Evolutionary conservation across 257 asterid species (phyloP), one percentile per base, ranked within the genome.

Genomic region (Gynochthodes officinalis): DNA sequence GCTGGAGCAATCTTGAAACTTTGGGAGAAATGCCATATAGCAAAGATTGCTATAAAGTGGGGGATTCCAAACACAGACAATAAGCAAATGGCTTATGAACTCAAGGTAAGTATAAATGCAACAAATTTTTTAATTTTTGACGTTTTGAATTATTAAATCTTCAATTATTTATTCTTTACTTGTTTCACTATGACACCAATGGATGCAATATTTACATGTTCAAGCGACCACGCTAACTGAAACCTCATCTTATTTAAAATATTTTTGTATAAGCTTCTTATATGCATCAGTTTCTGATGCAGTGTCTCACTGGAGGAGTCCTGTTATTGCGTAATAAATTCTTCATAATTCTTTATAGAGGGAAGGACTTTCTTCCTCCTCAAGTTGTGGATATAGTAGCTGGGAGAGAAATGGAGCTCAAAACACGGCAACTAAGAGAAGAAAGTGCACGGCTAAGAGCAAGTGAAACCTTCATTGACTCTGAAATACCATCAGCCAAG

Each of bases 21-120:
- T 76, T 93, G 97, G 98, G 98, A 84, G 86, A 91, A 88, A 81
- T 87, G 97, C 78, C 97, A 91, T 64, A 94, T 94, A 67, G 97
- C 95, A 80, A 94, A 94, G 85, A 88, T 94, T 76, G 96, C 98
- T 83, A 27, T 94, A 78, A 94, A 94, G 77, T 91, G 89, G 93
- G 98, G 99, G 67, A 75, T 84, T 76, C 99, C 83, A 55, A 94
- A 94, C 87, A 88, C 96, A 6, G 88, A 89, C 82, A 89, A 94
- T 62, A 89, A 87, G 82, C 95, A 84, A 83, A 94, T 89, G 99
- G 99, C 97, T 32, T 48, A 76, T 72, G 97, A 94, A 79, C 96
- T 91, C 69, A 94, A 94, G 96, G 98, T 82, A 86, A 81, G 94
- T 81, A 39, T 73, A 59, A 55, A 62, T 40, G 64, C 65, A 42